Evolutionary conservation across 306 rosid species (phyloP).

Genomic region (Quercus suber): DNA sequence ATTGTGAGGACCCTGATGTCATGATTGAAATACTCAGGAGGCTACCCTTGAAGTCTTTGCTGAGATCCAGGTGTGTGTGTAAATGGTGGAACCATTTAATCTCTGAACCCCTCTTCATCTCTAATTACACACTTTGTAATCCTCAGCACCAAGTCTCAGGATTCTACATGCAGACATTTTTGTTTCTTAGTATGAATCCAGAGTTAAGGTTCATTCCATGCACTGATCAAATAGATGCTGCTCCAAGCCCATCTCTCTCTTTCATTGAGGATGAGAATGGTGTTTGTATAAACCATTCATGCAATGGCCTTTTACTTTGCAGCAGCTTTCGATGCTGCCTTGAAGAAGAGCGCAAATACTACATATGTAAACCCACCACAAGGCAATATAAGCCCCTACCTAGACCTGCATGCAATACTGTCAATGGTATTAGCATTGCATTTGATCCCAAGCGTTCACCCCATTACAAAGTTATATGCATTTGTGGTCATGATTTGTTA

Average conservation of each 20-base stretch:
- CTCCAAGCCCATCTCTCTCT: not conserved
- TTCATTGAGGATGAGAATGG: constrained; percentile 8
- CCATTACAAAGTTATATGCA: constrained; percentile 23
- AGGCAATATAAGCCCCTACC: constrained; percentile 10
- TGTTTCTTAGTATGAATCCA: not conserved
- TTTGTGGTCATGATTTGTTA: not conserved
- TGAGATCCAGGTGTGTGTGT: constrained; percentile 20
- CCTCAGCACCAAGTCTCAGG: not conserved
- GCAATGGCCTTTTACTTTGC: constrained; percentile 21
- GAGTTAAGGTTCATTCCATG: not conserved
- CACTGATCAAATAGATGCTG: not conserved
- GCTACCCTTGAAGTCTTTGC: constrained; percentile 14
- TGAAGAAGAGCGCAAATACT: not conserved
- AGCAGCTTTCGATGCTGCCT: not conserved
- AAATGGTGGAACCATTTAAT: constrained; percentile 16
- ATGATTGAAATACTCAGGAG: not conserved
- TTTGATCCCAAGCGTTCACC: constrained; percentile 25
- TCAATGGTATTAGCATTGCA: constrained; percentile 6
- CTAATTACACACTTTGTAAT: not conserved
- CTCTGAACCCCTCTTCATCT: constrained; percentile 7
- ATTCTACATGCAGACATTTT: not conserved
- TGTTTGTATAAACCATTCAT: constrained; percentile 15
- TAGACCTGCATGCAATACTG: not conserved
- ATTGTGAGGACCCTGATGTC: not conserved
- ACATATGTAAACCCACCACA: constrained; percentile 25